Evolutionary conservation across 148 eudicot genomes (phyloP), one percentile per base, ranked within the genome.

Genomic region (Vaccinium macrocarpon): DNA sequence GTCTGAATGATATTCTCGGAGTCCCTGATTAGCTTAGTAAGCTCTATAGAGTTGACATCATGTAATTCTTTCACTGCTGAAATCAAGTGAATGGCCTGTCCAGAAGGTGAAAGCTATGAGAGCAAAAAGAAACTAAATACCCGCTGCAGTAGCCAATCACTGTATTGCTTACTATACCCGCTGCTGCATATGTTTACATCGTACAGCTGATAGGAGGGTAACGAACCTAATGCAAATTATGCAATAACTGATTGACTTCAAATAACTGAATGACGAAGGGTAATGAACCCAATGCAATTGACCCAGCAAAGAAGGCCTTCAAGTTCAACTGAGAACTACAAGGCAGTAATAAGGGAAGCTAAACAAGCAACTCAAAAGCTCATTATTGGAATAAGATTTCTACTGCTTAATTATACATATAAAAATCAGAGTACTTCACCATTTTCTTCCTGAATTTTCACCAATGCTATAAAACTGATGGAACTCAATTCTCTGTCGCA

Each of bases 1-100:
- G 35, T 86, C 84, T 83, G 81, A 52, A 92, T 52, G 15, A 85
- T 46, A 84, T 88, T 91, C 21, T 93, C 96, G 10, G 90, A 87
- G 81, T 97, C 96, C 84, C 88, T 92, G 74, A 97, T 83, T 77
- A 92, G 87, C 91, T 90, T 95, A 87, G 78, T 87, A 14, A 97
- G 95, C 76, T 92, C 95, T 78, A 84, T 88, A 72, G 95, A 87
- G 87, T 89, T 87, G 51, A 91, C 81, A 32, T 85, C 81, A 27
- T 93, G 98, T 76, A 94, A 89, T 87, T 82, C 94, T 85, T 88
- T 91, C 64, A 97, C 98, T 78, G 93, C 90, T 76, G 92, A 88
- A 74, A 92, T 85, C 86, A 97, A 88, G 88, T 95, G 96, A 86
- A 92, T 83, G 76, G 68, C 95, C 98, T 97, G 89, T 50, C 56